These are phyloP conservation scores for Alternaria metachromatica DNA, from an alignment of 2,329 filamentous ascomycete genomes.

Conservation along the genomic window DNA sequence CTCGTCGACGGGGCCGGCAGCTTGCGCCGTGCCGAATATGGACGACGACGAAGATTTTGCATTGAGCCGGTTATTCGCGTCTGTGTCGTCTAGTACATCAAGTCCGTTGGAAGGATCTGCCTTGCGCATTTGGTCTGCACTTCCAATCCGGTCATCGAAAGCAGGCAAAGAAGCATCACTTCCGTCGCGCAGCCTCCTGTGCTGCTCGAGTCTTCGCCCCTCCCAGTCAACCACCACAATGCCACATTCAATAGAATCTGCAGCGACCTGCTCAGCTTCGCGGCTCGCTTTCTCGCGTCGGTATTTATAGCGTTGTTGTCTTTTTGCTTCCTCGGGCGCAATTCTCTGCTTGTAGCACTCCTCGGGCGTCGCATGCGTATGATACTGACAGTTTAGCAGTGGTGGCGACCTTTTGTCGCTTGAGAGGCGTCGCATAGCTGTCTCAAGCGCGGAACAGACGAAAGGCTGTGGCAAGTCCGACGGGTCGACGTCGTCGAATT, in stretches of 20 bases:
- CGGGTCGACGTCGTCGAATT: neutral
- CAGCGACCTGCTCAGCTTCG: neutral
- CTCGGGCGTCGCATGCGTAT: conserved; percentile 8
- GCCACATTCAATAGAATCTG: neutral
- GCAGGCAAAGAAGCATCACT: neutral
- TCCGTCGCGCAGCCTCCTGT: neutral
- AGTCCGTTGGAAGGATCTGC: fast-evolving
- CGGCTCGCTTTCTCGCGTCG: neutral
- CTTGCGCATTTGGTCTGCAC: neutral
- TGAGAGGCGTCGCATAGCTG: conserved; percentile 3
- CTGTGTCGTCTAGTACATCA: fast-evolving
- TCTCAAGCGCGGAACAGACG: conserved; percentile 5
- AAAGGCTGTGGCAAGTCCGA: conserved; percentile 2
- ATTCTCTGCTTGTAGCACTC: conserved; percentile 13
- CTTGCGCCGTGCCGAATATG: neutral
- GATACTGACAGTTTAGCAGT: conserved; percentile 12
- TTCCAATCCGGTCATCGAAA: neutral
- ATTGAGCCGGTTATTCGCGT: fast-evolving
- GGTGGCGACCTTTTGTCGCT: neutral
- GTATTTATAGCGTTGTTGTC: neutral
- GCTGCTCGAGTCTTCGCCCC: neutral
- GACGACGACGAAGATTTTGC: neutral
- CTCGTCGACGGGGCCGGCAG: neutral
- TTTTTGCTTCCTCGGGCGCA: neutral
- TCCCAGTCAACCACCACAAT: conserved; percentile 4